Evolutionary conservation across 352 stramenopile genomes (phyloP).

Genomic region (Phytopythium aichiense): DNA sequence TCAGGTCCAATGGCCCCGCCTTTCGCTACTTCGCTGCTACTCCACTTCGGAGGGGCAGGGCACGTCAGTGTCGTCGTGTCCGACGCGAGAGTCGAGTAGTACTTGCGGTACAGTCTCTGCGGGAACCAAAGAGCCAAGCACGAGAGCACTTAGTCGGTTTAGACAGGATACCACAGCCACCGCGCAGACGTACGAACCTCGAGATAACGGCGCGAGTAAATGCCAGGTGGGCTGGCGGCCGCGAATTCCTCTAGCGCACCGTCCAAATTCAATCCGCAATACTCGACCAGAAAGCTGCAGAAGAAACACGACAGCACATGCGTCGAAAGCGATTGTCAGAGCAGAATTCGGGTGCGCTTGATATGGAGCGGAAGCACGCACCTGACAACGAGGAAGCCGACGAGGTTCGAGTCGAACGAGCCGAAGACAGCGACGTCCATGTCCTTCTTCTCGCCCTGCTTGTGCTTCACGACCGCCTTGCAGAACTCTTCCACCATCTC

Average conservation of each 20-base stretch:
- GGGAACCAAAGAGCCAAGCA: slow-evolving; percentile 3
- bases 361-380: slow-evolving; percentile 10
- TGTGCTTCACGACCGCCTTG: slow-evolving; percentile 50
- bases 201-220: slow-evolving; percentile 65
- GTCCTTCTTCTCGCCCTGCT: slow-evolving; percentile 56
- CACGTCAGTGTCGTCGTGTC: slow-evolving; percentile 39
- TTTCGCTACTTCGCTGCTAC: slow-evolving; percentile 36
- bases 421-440: slow-evolving; percentile 78
- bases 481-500: slow-evolving; percentile 60
- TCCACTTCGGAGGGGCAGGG: slow-evolving; percentile 62
- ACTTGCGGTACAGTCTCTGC: slow-evolving; percentile 74
- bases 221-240: slow-evolving; percentile 39
- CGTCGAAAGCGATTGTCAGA: neutral
- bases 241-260: slow-evolving; percentile 67
- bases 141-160: neutral
- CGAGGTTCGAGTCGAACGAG: slow-evolving; percentile 57
- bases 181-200: slow-evolving; percentile 31
- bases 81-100: slow-evolving; percentile 64
- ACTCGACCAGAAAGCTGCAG: slow-evolving; percentile 64
- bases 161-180: slow-evolving; percentile 4
- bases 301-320: neutral
- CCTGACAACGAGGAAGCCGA: slow-evolving; percentile 75
- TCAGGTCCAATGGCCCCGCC: slow-evolving; percentile 43
- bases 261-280: slow-evolving; percentile 55
- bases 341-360: neutral